Conservation (phyloP, 495 filamentous ascomycete genomes). For the Podospora pseudopauciseta region DNA sequence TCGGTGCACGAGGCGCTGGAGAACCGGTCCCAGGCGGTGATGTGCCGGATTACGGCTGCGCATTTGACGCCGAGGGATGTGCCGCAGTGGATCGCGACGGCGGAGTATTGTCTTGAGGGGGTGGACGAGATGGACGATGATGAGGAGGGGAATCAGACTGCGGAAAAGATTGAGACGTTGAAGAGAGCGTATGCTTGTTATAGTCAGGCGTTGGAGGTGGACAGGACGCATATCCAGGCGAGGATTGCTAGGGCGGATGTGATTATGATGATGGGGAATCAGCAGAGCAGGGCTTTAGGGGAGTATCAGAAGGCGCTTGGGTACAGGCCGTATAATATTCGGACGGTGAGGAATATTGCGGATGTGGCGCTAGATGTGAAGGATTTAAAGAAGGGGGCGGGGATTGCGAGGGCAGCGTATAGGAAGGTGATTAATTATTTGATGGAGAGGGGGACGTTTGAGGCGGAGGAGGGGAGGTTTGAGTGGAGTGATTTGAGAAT, state of each 20-base stretch:
- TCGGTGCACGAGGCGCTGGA: constrained; percentile 68
- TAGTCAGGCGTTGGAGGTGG: constrained; percentile 61
- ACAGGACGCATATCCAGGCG: constrained; percentile 52
- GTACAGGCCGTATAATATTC: constrained; percentile 55
- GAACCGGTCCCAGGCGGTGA: constrained; percentile 61
- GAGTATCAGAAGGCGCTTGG: constrained; percentile 65
- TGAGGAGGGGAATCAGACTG: constrained; percentile 43
- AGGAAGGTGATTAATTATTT: constrained; percentile 55
- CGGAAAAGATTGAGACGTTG: constrained; percentile 44
- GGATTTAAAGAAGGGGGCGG: constrained; percentile 40
- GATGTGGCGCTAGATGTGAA: constrained; percentile 60
- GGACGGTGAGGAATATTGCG: constrained; percentile 60
- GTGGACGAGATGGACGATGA: constrained; percentile 55
- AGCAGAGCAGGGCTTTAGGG: constrained; percentile 52
- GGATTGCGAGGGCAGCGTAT: constrained; percentile 59
- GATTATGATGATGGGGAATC: constrained; percentile 40
- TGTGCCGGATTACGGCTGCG: constrained; percentile 66
- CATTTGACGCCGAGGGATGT: constrained; percentile 66
- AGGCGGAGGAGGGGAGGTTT: constrained; percentile 51
- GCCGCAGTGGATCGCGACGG: constrained; percentile 64
- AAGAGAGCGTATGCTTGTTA: constrained; percentile 65
- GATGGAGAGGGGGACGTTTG: constrained; percentile 35
- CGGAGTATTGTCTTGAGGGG: constrained; percentile 55
- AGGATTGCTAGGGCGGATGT: constrained; percentile 34
- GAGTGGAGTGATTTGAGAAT: constrained; percentile 82